Percentiles rank a stretch among this genome's conserved stretches.
phyloP scores from a whole-genome alignment of 169 alveolate genomes.

The Eimeria tenella region DNA sequence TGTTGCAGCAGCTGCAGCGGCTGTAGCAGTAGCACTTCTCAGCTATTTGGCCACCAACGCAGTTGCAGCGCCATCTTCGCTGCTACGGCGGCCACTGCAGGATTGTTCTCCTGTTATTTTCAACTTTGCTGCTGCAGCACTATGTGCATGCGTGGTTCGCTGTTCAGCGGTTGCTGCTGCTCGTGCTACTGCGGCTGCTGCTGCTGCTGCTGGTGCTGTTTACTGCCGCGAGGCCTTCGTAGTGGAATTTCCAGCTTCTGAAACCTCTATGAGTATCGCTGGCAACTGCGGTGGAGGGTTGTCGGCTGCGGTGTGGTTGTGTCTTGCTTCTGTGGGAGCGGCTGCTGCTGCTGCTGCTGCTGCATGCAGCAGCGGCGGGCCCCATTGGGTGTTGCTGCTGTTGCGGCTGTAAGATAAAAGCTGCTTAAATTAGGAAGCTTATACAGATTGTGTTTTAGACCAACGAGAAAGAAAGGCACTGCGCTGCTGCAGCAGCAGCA shows the following conservation, averaged over 20 bases:
- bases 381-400: not conserved
- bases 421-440: too few relatives aligned
- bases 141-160: too few relatives aligned
- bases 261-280: too few relatives aligned
- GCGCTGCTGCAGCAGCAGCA: not conserved
- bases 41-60: not conserved
- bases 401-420: not conserved
- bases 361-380: not conserved
- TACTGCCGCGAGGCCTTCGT: not conserved
- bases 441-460: too few relatives aligned
- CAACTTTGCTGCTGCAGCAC: too few relatives aligned
- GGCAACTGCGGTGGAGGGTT: not conserved
- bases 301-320: not conserved
- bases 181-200: not conserved
- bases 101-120: too few relatives aligned
- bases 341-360: not conserved
- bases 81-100: too few relatives aligned
- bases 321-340: not conserved
- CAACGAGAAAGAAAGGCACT: too few relatives aligned
- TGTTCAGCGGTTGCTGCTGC: not conserved
- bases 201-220: not conserved
- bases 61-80: too few relatives aligned
- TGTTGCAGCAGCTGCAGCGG: constrained; percentile 28
- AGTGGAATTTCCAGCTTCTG: not conserved
- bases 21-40: constrained; percentile 3